These are phyloP conservation scores for Mytilinidion resinicola DNA, from an alignment of 495 filamentous ascomycete species.

Conservation along the genomic window DNA sequence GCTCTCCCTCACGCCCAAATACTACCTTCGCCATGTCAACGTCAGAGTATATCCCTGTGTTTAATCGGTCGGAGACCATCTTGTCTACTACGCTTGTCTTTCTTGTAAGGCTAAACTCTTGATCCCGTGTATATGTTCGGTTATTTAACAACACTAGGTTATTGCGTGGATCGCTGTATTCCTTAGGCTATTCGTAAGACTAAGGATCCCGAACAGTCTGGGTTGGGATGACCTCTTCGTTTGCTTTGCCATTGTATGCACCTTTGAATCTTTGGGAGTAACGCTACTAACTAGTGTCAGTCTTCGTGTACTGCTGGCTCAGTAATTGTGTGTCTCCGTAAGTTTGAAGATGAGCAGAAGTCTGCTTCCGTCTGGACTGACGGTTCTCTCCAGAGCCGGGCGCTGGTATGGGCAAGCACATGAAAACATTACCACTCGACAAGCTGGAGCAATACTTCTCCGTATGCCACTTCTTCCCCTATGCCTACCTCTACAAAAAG, in stretches of 20 bases:
- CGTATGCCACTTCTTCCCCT: background rate
- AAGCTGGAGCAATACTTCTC: conserved; percentile 13
- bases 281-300: background rate
- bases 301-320: conserved; percentile 6
- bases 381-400: conserved; percentile 9
- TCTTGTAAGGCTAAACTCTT: conserved; percentile 11
- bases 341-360: background rate
- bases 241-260: conserved; percentile 14
- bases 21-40: background rate
- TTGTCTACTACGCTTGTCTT: conserved; percentile 17
- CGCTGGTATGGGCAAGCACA: conserved; percentile 20
- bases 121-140: background rate
- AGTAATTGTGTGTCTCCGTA: conserved; percentile 21
- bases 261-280: background rate
- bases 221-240: conserved; percentile 25
- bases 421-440: conserved; percentile 6
- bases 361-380: background rate
- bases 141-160: background rate
- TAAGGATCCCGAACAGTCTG: conserved; percentile 4
- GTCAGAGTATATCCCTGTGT: conserved; percentile 11
- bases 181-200: conserved; percentile 16
- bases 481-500: background rate
- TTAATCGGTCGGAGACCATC: conserved; percentile 18
- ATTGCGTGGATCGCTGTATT: conserved; percentile 14
- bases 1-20: background rate